Evolutionary conservation across 192 early-diverging fungal genomes (phyloP).

Genomic region (Phlyctochytrium planicorne): DNA sequence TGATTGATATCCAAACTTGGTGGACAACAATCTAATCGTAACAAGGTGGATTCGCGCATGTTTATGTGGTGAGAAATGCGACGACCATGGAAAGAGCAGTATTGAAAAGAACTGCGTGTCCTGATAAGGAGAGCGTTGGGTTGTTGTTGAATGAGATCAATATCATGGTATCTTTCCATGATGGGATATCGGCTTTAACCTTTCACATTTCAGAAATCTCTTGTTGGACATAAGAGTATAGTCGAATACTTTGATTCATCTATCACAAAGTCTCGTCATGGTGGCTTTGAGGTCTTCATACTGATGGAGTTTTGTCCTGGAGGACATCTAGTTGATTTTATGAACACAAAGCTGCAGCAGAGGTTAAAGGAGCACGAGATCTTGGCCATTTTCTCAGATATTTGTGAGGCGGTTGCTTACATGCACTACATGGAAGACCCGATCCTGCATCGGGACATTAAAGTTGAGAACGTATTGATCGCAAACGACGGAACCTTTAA

Average conservation of each 20-base stretch:
- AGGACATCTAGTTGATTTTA: conserved; percentile 78
- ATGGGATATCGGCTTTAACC: neutral
- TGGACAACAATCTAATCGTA: neutral
- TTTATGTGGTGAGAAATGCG: conserved; percentile 71
- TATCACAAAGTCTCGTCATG: conserved; percentile 49
- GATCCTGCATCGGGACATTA: conserved; percentile 78
- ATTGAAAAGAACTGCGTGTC: conserved; percentile 76
- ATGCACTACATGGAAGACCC: conserved; percentile 84
- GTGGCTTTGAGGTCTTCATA: conserved; percentile 78
- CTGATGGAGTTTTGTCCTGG: conserved; percentile 92
- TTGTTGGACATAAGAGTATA: conserved; percentile 80
- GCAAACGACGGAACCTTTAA: conserved; percentile 67
- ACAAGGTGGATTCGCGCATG: conserved; percentile 86
- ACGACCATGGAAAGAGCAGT: conserved; percentile 60
- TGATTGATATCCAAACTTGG: neutral
- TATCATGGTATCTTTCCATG: conserved; percentile 63
- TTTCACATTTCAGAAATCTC: conserved; percentile 46
- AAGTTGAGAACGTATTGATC: conserved; percentile 78
- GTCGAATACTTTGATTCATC: conserved; percentile 73
- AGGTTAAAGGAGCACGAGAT: conserved; percentile 82
- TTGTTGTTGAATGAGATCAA: conserved; percentile 72
- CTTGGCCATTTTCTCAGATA: conserved; percentile 82
- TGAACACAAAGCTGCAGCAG: conserved; percentile 75
- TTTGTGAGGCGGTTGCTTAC: conserved; percentile 85
- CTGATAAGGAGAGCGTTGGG: conserved; percentile 63